Base-by-base conservation (phyloP, 2,329 filamentous ascomycete species). In the Seiridium cupressi region DNA sequence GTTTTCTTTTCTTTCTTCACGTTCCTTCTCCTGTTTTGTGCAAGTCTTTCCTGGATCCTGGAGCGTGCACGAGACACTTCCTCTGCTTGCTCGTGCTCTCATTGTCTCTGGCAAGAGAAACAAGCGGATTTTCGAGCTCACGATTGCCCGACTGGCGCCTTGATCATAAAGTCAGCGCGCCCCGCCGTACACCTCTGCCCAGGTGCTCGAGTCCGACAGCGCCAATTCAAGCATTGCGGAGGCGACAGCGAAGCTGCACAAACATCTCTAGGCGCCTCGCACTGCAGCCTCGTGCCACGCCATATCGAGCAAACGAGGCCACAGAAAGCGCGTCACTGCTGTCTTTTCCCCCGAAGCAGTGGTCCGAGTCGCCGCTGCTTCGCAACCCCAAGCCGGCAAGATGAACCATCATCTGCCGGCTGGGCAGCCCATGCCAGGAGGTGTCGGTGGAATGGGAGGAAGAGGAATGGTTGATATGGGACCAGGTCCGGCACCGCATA, bases 391-490 rank as follows among this genome's bases (percentile, higher is more conserved):
- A 78, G 84, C 84, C 86, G 87, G 85, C 85, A 91, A 84, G 88
- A 92, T 92, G 89, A 89, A 87, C 80, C 81, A 81, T 78, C 87
- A 89, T 89, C 86, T 89, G 87, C 86, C 88, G 86, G 87, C 87
- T 85, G 89, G 89, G 83, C 86, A 88, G 78, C 81, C 81, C 75
- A 82, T 85, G 78, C 81, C 79, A 70, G 79, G 78, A 72, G 75
- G 64, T 57, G 62, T 64, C 13, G 65, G 72, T 57, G 69, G 66
- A 60, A 69, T 69, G 65, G 68, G 62, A 35, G 63, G 60, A 40
- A 62, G 65, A 66, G 63, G 64, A 3, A 66, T 63, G 34, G 61
- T 62, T 31, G 65, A 73, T 61, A 73, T 75, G 70, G 73, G 68
- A 60, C 66, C 69, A 34, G 74, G 65, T 3, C 64, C 60, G 46